Evolutionary conservation across 2,329 filamentous ascomycete genomes (phyloP).

Genomic region (Allantophomopsis cytisporea): DNA sequence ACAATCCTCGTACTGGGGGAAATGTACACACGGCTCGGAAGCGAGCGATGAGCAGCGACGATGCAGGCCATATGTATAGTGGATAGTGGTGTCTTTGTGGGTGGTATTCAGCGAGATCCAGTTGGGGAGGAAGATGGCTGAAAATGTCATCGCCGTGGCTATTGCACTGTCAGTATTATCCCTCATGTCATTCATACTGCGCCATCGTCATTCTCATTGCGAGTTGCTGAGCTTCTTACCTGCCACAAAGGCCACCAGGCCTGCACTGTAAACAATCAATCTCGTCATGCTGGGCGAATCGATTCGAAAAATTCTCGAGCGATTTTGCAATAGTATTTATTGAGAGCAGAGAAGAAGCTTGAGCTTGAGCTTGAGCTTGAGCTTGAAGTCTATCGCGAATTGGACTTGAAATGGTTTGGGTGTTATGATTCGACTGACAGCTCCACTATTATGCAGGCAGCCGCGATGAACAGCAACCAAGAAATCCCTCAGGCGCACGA

Average conservation of each 20-base stretch:
- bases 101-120: slow-evolving; percentile 56
- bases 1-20: slow-evolving; percentile 58
- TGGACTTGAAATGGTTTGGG: background rate
- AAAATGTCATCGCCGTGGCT: slow-evolving; percentile 61
- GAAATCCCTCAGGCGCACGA: background rate
- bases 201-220: background rate
- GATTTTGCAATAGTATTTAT: background rate
- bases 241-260: slow-evolving; percentile 25
- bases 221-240: slow-evolving; percentile 18
- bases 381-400: background rate
- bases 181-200: background rate
- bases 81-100: slow-evolving; percentile 30
- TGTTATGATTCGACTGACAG: too few relatives aligned
- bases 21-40: slow-evolving; percentile 38
- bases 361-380: background rate
- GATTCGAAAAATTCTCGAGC: background rate
- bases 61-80: slow-evolving; percentile 64
- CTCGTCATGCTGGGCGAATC: slow-evolving; percentile 23
- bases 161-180: slow-evolving; percentile 2
- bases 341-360: background rate
- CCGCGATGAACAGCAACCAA: background rate
- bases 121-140: slow-evolving; percentile 52
- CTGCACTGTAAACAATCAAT: slow-evolving; percentile 24
- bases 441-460: too few relatives aligned
- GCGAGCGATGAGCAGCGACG: slow-evolving; percentile 62